A percentile compares a stretch with the other conserved stretches of the same genome.
Conservation (phyloP, 2,329 filamentous ascomycete species). For the Botrytis pseudocinerea region DNA sequence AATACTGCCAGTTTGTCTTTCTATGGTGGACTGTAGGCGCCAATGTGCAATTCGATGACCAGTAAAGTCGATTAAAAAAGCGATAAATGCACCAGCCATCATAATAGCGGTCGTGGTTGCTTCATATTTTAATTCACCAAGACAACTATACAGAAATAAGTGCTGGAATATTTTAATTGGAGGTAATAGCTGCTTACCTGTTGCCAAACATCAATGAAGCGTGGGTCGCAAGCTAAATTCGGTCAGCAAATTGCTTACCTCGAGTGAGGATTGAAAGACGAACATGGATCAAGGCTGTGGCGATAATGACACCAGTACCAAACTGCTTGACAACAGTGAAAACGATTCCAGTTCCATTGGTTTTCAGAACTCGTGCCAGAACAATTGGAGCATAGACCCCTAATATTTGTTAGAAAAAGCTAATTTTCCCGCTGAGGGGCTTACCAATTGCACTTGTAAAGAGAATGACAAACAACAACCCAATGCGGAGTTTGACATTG, state of each 20-base stretch:
- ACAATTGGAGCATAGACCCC: neutral
- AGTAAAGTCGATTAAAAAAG: conserved; percentile 69
- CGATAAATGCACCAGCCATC: conserved; percentile 72
- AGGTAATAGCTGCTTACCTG: neutral
- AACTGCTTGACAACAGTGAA: conserved; percentile 61
- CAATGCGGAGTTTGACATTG: conserved; percentile 2
- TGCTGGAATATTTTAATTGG: neutral
- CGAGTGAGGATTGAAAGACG: conserved; percentile 34
- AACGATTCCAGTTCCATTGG: neutral
- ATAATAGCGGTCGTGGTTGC: conserved; percentile 68
- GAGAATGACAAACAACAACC: conserved; percentile 1
- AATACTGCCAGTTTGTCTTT: neutral
- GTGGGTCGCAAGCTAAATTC: conserved; percentile 67
- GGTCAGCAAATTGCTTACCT: neutral
- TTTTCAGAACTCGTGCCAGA: neutral
- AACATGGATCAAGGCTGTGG: conserved; percentile 69
- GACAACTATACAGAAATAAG: conserved; percentile 46
- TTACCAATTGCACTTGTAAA: conserved; percentile 8
- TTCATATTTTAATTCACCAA: conserved; percentile 67
- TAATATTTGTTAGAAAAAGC: neutral
- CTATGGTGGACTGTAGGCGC: conserved; percentile 40
- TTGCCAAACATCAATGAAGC: conserved; percentile 66
- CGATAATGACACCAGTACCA: conserved; percentile 70
- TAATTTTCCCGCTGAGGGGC: neutral
- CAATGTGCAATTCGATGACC: conserved; percentile 64